Conservation (phyloP, 1,284 basidiomycete genomes). For the Ustilago shanxiensis region DNA sequence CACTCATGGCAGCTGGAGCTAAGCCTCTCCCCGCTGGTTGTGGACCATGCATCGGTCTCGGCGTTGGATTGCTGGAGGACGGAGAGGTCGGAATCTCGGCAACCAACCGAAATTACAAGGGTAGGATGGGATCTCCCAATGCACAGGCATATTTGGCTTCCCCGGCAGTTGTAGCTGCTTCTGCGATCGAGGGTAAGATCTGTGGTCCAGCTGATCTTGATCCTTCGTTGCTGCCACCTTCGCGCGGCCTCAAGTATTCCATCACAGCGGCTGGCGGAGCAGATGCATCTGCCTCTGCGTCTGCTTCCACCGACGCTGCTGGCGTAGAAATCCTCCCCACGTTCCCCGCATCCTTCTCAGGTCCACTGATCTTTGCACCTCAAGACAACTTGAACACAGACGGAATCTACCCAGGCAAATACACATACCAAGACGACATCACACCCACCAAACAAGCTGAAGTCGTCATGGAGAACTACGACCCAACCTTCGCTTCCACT, state of each 20-base stretch:
- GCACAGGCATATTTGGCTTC: slow-evolving; percentile 95
- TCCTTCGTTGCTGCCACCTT: slow-evolving; percentile 74
- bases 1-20: slow-evolving; percentile 86
- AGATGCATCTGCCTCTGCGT: slow-evolving; percentile 47
- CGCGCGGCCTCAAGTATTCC: slow-evolving; percentile 71
- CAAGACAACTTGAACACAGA: slow-evolving; percentile 99
- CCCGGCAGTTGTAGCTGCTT: slow-evolving; percentile 95
- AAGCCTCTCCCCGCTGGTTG: slow-evolving; percentile 94
- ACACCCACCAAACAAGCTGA: slow-evolving; percentile 92
- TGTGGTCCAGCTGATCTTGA: slow-evolving; percentile 81
- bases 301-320: slow-evolving; percentile 46
- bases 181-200: slow-evolving; percentile 91
- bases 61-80: slow-evolving; percentile 90
- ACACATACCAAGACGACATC: slow-evolving; percentile 99
- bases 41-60: slow-evolving; percentile 97
- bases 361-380: slow-evolving; percentile 88
- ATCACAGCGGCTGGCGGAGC: slow-evolving; percentile 68
- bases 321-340: slow-evolving; percentile 55
- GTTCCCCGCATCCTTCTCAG: slow-evolving; percentile 85
- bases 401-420: slow-evolving; percentile 98
- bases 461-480: slow-evolving; percentile 98
- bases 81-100: slow-evolving; percentile 96
- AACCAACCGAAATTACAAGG: slow-evolving; percentile 99
- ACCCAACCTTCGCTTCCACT: slow-evolving; percentile 83
- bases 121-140: slow-evolving; percentile 95